These are phyloP conservation scores for Penicillium coprophilum DNA, from an alignment of 495 filamentous ascomycete genomes.

Conservation along the genomic window DNA sequence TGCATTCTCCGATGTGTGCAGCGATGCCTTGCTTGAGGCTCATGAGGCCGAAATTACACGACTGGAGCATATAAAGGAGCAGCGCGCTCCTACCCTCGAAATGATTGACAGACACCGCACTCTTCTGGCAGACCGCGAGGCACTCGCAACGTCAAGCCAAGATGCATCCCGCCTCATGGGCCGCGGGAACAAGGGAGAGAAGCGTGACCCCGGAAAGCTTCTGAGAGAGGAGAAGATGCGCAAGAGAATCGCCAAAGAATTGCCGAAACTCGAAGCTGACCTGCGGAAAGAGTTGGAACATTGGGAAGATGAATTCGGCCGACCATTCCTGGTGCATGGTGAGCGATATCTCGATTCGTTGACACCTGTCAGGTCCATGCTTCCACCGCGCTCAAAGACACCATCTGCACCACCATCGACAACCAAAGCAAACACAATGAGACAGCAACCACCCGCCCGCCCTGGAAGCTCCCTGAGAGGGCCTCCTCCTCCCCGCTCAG, in stretches of 20 bases:
- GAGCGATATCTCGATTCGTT: conserved; percentile 83
- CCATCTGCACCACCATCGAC: conserved; percentile 59
- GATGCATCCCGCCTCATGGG: conserved; percentile 91
- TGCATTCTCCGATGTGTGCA: conserved; percentile 77
- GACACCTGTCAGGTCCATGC: conserved; percentile 60
- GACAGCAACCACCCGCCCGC: conserved; percentile 34
- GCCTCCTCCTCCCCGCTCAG: conserved; percentile 54
- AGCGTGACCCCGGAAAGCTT: conserved; percentile 90
- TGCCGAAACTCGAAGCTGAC: conserved; percentile 85
- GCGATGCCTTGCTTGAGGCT: conserved; percentile 83
- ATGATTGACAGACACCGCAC: conserved; percentile 81
- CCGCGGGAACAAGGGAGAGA: conserved; percentile 84
- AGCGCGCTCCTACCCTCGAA: conserved; percentile 78
- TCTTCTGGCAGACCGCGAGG: conserved; percentile 83
- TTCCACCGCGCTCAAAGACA: conserved; percentile 74
- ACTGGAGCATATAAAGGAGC: conserved; percentile 78
- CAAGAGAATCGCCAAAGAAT: conserved; percentile 91
- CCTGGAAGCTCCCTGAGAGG: conserved; percentile 51
- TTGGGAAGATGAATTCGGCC: conserved; percentile 92
- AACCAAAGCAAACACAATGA: conserved; percentile 25
- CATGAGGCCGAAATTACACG: conserved; percentile 88
- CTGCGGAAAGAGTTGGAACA: conserved; percentile 75
- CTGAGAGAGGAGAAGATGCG: conserved; percentile 97
- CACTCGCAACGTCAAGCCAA: conserved; percentile 81
- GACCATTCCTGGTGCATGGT: conserved; percentile 89